Base-by-base conservation (phyloP, 768 basidiomycete genomes). In the Pleurotus salmoneostramineus region DNA sequence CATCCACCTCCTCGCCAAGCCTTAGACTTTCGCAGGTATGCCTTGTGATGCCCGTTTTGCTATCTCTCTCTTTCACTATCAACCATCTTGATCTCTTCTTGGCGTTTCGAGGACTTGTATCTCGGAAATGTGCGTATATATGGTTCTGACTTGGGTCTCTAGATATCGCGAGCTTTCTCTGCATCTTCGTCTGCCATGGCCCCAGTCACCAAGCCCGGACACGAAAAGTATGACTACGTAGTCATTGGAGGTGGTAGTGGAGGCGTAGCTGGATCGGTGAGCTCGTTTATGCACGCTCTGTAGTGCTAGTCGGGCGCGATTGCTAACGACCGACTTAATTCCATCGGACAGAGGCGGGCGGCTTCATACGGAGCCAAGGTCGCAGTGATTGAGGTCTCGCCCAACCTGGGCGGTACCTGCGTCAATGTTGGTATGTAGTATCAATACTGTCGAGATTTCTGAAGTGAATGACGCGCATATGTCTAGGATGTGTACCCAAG, bases 211-310 rank as follows among this genome's bases (percentile, higher is more conserved):
- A 84, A 77, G 64, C 85, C 89, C 14, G 83, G 78, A 3, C 68
- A 70, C 14, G 84, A 85, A 45, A 83, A 82, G 68, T 93, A 90
- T 69, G 95, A 97, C 68, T 85, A 89, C 65, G 83, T 97, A 50
- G 84, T 92, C 64, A 87, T 97, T 64, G 95, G 95, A 52, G 95
- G 93, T 60, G 97, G 97, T 36, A 95, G 92, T 59, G 97, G 94
- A 58, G 97, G 96, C 58, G 85, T 93, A 35, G 96, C 85, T 7
- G 87, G 88, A 56, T 89, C 93, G 60, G 93, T 93, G 66, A 67
- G 89, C 74, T 1, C 17, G 27, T 2, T 44, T 50, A 14, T 15
- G 10, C 36, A 14, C 21, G 21, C 21, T 27, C 21, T 27, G 21
- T 3, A 27, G 21, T 27, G 7, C 1, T 33, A 21, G 40, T 15